Percentiles rank a stretch among this genome's conserved stretches.
phyloP scores from a whole-genome alignment of 2,329 filamentous ascomycete species.

The Dactylellina drechsleri region DNA sequence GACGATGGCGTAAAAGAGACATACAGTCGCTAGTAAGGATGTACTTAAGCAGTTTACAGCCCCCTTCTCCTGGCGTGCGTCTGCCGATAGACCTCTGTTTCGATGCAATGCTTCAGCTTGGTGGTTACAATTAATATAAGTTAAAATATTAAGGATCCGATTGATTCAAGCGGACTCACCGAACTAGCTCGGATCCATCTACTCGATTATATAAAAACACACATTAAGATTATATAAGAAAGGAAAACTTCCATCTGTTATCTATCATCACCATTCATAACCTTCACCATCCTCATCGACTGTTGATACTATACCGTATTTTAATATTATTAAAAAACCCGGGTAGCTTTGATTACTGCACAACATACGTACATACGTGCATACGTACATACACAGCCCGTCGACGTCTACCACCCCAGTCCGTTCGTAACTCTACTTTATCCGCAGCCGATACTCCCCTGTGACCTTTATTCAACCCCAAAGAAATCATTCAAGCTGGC shows the following conservation, averaged over 20 bases:
- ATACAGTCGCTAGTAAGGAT: no score
- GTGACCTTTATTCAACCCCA: not conserved
- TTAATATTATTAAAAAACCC: not conserved
- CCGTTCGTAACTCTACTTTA: no score
- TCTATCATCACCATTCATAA: not conserved
- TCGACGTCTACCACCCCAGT: no score
- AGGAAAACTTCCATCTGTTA: not conserved
- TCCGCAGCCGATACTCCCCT: not conserved
- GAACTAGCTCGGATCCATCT: not conserved
- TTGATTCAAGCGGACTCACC: conserved; percentile 1
- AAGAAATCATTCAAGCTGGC: conserved; percentile 40
- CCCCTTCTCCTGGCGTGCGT: conserved; percentile 50
- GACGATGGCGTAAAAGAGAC: not conserved
- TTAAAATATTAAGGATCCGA: conserved; percentile 16
- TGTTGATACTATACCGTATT: not conserved
- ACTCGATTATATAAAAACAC: not conserved
- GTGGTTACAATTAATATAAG: not conserved
- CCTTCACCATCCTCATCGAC: not conserved
- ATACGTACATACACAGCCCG: not conserved
- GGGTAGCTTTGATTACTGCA: not conserved
- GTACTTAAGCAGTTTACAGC: conserved; percentile 17
- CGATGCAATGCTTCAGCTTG: conserved; percentile 7
- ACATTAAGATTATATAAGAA: not conserved
- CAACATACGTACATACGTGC: conserved; percentile 4
- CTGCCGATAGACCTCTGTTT: not conserved